Conservation (phyloP, 768 basidiomycete genomes). For the Hemileccinum rubropunctum region DNA sequence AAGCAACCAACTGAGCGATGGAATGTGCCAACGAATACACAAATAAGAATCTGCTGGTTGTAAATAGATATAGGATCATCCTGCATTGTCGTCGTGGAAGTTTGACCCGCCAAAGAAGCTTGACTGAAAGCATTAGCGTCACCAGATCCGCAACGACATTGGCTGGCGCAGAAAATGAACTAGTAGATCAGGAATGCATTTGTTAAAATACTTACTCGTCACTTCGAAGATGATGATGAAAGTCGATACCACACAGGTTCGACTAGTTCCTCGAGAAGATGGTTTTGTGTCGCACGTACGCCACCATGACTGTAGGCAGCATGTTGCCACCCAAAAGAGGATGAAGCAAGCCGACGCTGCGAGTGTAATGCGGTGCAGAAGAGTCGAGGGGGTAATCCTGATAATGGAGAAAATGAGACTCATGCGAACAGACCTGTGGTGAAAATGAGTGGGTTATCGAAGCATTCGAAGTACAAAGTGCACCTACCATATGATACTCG, state of each 20-base stretch:
- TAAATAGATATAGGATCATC: constrained; percentile 17
- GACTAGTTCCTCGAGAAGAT: background rate
- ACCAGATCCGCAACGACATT: constrained; percentile 2
- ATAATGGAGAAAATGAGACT: constrained; percentile 15
- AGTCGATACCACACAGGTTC: background rate
- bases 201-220: background rate
- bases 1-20: background rate
- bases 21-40: background rate
- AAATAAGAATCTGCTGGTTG: constrained; percentile 10
- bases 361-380: constrained; percentile 1
- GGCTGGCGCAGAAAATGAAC: background rate
- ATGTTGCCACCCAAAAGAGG: constrained; percentile 4
- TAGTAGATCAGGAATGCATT: too few species aligned
- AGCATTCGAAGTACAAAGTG: background rate
- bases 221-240: constrained; percentile 1
- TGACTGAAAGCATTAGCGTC: constrained; percentile 1
- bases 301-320: constrained; percentile 5
- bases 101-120: constrained; percentile 15
- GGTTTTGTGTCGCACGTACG: background rate
- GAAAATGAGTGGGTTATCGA: too few species aligned
- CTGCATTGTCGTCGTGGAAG: constrained; percentile 13
- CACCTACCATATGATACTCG: constrained; percentile 10
- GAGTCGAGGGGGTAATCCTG: constrained; percentile 1
- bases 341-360: background rate
- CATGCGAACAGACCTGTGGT: constrained; percentile 16